Evolutionary conservation across 1,139 yeast genomes (phyloP), one percentile per base, ranked within the genome.

Genomic region (Torulaspora globosa): DNA sequence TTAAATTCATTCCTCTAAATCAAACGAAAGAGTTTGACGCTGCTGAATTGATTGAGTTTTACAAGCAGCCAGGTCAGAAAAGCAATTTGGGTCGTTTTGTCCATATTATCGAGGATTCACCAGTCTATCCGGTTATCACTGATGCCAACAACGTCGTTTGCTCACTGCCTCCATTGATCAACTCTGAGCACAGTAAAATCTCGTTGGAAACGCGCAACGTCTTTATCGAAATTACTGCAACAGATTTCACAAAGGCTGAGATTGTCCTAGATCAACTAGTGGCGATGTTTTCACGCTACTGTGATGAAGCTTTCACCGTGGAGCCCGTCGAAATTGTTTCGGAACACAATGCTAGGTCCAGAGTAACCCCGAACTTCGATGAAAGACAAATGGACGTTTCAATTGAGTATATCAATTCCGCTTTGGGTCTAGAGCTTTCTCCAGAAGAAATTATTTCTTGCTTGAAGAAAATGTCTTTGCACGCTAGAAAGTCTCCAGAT

Each of bases 111-210:
- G 82, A 80, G 60, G 88, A 87, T 66, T 82, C 90, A 23, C 95
- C 96, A 19, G 95, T 85, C 43, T 88, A 79, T 69, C 99, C 98
- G 24, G 89, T 89, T 37, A 86, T 92, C 62, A 76, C 82, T 58
- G 98, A 92, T 69, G 70, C 84, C 45, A 75, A 82, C 41, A 78
- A 84, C 63, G 76, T 79, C 11, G 95, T 94, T 47, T 83, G 95
- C 60, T 90, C 97, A 10, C 70, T 94, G 72, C 99, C 99, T 41
- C 99, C 99, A 54, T 85, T 94, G 65, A 94, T 94, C 73, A 94
- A 94, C 73, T 84, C 96, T 31, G 84, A 94, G 63, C 87, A 77
- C 63, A 84, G 96, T 47, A 94, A 94, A 71, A 88, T 94, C 60
- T 75, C 94, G 27, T 70, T 89, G 55, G 76, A 87, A 52, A 90